phyloP scores from a whole-genome alignment of 1,284 basidiomycete species.

The Chalciporus sp. region DNA sequence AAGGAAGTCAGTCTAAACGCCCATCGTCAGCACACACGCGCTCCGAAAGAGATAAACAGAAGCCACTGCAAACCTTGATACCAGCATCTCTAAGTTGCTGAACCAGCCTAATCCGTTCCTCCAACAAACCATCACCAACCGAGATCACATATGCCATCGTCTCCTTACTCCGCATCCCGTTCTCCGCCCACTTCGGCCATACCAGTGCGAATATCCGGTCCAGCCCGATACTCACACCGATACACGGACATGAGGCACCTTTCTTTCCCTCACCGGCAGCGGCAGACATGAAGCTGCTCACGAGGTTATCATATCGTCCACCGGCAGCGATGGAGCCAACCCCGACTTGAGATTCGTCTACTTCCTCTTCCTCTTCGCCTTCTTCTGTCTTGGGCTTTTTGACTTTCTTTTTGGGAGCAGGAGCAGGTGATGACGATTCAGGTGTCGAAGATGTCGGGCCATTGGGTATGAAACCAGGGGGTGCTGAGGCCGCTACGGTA shows the following conservation, averaged over 20 bases:
- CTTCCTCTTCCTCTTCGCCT: slow-evolving; percentile 73
- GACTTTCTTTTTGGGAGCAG: slow-evolving; percentile 52
- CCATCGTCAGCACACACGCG: slow-evolving; percentile 3
- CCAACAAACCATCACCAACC: slow-evolving; percentile 87
- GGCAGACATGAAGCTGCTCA: slow-evolving; percentile 88
- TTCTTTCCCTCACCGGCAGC: slow-evolving; percentile 76
- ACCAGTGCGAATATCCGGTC: slow-evolving; percentile 96
- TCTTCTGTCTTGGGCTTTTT: slow-evolving; percentile 50
- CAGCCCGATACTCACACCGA: slow-evolving; percentile 92
- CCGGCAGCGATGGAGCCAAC: slow-evolving; percentile 98
- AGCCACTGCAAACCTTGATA: slow-evolving; percentile 66
- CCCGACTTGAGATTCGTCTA: slow-evolving; percentile 92
- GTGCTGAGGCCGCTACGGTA: slow-evolving; percentile 90
- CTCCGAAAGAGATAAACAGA: not conserved
- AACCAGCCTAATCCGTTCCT: slow-evolving; percentile 85
- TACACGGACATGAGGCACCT: slow-evolving; percentile 77
- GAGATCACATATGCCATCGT: slow-evolving; percentile 95
- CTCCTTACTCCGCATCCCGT: slow-evolving; percentile 83
- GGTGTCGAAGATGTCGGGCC: slow-evolving; percentile 45
- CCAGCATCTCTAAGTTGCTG: slow-evolving; percentile 86
- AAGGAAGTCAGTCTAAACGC: slow-evolving; percentile 82
- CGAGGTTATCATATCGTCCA: slow-evolving; percentile 96
- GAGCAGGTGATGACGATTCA: slow-evolving; percentile 32
- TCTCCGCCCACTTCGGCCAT: slow-evolving; percentile 83
- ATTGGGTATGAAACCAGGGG: slow-evolving; percentile 71